phyloP scores from a whole-genome alignment of 2,329 filamentous ascomycete species.

The Aspergillus fumigatiaffinis region DNA sequence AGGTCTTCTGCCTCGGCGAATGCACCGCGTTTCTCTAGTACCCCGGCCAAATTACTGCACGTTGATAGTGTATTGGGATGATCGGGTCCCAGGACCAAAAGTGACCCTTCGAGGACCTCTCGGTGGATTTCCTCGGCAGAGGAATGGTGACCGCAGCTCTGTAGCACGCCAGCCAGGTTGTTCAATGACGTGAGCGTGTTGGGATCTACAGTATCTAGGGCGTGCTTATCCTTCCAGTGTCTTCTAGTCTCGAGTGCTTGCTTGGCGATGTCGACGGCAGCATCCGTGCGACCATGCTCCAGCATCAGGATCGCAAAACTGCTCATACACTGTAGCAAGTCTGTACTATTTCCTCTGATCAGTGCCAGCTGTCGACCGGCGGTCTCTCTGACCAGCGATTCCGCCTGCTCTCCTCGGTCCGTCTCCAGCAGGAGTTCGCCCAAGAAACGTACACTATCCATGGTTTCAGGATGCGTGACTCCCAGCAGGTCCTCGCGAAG shows the following conservation, averaged over 20 bases:
- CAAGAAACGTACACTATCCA: neutral
- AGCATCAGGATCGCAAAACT: neutral
- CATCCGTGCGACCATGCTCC: neutral
- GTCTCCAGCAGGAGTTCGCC: neutral
- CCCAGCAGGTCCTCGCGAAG: neutral
- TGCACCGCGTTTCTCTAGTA: neutral
- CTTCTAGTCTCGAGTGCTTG: neutral
- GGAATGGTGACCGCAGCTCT: neutral
- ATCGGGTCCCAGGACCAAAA: neutral
- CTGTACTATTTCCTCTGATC: neutral
- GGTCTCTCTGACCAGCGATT: neutral
- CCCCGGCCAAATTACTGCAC: neutral
- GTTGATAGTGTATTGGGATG: neutral
- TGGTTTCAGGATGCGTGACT: neutral
- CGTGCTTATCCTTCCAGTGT: neutral
- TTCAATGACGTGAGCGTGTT: neutral
- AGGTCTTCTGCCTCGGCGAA: neutral
- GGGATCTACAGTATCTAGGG: neutral
- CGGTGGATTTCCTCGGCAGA: neutral
- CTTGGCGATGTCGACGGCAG: neutral
- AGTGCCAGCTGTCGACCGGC: neutral
- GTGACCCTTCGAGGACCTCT: neutral
- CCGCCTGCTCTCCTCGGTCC: neutral
- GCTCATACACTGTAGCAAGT: neutral
- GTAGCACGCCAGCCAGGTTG: neutral